Evolutionary conservation across 345 rosid genomes (phyloP).

Genomic region (Hibiscus syriacus): DNA sequence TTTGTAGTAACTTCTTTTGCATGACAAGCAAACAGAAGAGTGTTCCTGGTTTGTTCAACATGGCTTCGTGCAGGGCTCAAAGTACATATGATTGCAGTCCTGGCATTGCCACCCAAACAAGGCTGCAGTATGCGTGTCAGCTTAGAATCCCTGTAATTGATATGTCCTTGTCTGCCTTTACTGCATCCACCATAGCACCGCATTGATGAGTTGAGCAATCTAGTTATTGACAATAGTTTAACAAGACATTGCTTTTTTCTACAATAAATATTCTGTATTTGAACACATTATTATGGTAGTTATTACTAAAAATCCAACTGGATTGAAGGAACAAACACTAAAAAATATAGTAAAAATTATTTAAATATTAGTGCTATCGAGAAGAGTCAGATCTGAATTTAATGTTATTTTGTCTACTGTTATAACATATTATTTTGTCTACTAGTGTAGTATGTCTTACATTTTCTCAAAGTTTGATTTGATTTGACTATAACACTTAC

Average conservation of each 20-base stretch:
- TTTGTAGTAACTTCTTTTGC: constrained; percentile 95
- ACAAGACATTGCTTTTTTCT: background rate
- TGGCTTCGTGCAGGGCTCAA: constrained; percentile 95
- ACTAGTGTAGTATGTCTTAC: too few species aligned
- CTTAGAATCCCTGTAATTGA: constrained; percentile 95
- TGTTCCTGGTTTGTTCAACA: constrained; percentile 97
- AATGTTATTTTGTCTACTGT: too few species aligned
- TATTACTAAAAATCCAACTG: background rate
- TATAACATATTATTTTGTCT: too few species aligned
- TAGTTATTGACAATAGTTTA: background rate
- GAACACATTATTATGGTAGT: background rate
- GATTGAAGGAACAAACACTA: background rate
- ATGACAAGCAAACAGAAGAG: constrained; percentile 91
- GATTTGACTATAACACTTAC: too few species aligned
- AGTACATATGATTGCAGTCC: constrained; percentile 93
- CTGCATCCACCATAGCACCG: constrained; percentile 38
- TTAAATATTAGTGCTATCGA: background rate
- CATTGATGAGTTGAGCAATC: constrained; percentile 7
- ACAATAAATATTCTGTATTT: background rate
- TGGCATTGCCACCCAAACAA: constrained; percentile 93
- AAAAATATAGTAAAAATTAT: background rate
- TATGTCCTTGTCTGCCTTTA: constrained; percentile 88
- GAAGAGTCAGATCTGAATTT: background rate
- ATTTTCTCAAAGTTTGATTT: too few species aligned
- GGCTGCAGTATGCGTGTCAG: constrained; percentile 92